phyloP scores from a whole-genome alignment of 2,329 filamentous ascomycete genomes.

The Colletotrichum cereale region DNA sequence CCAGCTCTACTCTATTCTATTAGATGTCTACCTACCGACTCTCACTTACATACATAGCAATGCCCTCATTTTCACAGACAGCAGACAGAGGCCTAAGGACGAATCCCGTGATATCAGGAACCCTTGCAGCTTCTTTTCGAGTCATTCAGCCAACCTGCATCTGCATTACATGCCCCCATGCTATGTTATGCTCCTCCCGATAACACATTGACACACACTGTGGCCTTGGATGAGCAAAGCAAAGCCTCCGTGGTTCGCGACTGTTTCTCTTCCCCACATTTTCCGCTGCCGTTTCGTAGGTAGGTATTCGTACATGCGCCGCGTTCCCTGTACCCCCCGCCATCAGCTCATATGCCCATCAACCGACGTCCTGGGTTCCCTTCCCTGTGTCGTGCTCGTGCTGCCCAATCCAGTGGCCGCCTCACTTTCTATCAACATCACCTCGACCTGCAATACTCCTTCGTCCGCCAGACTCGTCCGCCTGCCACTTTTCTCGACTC shows the following conservation, averaged over 20 bases:
- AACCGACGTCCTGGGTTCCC: conserved; percentile 15
- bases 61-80: neutral
- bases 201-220: conserved; percentile 11
- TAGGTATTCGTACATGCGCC: conserved; percentile 1
- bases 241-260: neutral
- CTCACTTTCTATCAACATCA: conserved; percentile 41
- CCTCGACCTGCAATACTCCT: conserved; percentile 28
- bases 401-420: conserved; percentile 39
- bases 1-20: neutral
- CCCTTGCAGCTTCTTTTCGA: conserved; percentile 20
- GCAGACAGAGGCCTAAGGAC: conserved; percentile 10
- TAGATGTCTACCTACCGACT: conserved; percentile 6
- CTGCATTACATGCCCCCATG: conserved; percentile 1
- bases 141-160: conserved; percentile 29
- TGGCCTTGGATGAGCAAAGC: conserved; percentile 6
- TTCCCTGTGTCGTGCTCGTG: conserved; percentile 25
- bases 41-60: neutral
- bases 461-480: conserved; percentile 30
- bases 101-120: conserved; percentile 22
- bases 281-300: neutral
- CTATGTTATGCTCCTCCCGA: conserved; percentile 4
- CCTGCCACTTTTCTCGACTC: conserved; percentile 13
- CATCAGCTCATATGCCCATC: conserved; percentile 18
- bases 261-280: conserved; percentile 28
- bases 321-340: conserved; percentile 21